Evolutionary conservation across 176 grass and related monocot species (phyloP).

Genomic region (Areca catechu): DNA sequence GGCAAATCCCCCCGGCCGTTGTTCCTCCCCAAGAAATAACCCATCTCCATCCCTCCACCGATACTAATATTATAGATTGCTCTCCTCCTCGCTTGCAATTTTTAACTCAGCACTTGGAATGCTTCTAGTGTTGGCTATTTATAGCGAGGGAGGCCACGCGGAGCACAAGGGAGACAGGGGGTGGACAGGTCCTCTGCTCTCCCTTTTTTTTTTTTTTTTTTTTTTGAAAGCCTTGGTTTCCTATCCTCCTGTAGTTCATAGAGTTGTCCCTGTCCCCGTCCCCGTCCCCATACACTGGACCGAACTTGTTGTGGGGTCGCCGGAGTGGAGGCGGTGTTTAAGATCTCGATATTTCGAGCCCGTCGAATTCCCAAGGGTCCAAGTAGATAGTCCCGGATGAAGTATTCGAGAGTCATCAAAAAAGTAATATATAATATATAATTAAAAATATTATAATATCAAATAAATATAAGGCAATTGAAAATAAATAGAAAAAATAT

Average conservation of each 20-base stretch:
- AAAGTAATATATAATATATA: no score
- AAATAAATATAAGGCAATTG: no score
- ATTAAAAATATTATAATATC: no score
- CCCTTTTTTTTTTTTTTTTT: conserved; percentile 32
- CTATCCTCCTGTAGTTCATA: conserved; percentile 18
- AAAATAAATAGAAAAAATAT: no score
- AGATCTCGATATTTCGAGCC: no score
- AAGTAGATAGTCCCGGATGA: no score
- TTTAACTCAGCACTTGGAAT: neutral
- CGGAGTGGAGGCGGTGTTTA: no score
- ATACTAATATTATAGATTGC: no score
- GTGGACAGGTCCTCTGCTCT: conserved; percentile 53
- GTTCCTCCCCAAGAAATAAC: conserved; percentile 3
- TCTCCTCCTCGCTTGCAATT: no score
- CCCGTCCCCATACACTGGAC: conserved; percentile 21
- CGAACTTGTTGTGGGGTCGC: neutral
- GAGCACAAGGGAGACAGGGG: conserved; percentile 59
- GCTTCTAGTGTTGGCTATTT: neutral
- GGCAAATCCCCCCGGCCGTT: conserved; percentile 1
- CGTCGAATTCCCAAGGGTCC: no score
- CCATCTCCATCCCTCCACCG: conserved; percentile 24
- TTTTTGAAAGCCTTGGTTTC: conserved; percentile 18
- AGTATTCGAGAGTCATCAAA: no score
- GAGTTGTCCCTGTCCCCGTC: conserved; percentile 40
- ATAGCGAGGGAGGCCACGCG: conserved; percentile 27